phyloP scores from a whole-genome alignment of 2,329 filamentous ascomycete species.

The Aspergillus eucalypticola region DNA sequence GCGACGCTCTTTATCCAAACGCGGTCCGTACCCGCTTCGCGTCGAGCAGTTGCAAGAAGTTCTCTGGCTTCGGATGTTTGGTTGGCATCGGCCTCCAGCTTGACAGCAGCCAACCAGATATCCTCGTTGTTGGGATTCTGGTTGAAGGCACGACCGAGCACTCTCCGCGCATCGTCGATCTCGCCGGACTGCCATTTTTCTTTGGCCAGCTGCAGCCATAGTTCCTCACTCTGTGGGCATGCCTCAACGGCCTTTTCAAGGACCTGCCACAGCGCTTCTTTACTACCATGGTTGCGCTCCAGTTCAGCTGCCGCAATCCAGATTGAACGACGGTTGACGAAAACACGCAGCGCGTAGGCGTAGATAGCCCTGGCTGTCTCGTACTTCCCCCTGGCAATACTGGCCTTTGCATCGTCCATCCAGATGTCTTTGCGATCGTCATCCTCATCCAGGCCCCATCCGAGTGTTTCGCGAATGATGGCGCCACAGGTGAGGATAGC shows the following conservation, averaged over 20 bases:
- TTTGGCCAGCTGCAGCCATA: constrained; percentile 95
- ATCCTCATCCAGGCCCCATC: constrained; percentile 91
- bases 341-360: constrained; percentile 84
- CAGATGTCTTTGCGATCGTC: constrained; percentile 95
- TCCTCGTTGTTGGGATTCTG: constrained; percentile 97
- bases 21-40: constrained; percentile 88
- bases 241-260: constrained; percentile 93
- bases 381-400: constrained; percentile 77
- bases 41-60: constrained; percentile 77
- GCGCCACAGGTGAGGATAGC: constrained; percentile 81
- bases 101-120: constrained; percentile 95
- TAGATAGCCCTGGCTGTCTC: constrained; percentile 93
- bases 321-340: constrained; percentile 80
- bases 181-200: constrained; percentile 91
- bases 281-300: constrained; percentile 83
- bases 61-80: constrained; percentile 79
- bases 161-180: constrained; percentile 79
- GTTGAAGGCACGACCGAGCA: constrained; percentile 86
- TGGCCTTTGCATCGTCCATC: constrained; percentile 86
- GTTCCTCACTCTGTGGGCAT: constrained; percentile 83
- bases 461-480: constrained; percentile 89
- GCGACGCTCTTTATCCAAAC: constrained; percentile 97
- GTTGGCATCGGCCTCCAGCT: constrained; percentile 87
- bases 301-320: constrained; percentile 91
- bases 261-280: constrained; percentile 78